Conservation (phyloP, 2,329 filamentous ascomycete genomes). For the Fusarium acutatum region DNA sequence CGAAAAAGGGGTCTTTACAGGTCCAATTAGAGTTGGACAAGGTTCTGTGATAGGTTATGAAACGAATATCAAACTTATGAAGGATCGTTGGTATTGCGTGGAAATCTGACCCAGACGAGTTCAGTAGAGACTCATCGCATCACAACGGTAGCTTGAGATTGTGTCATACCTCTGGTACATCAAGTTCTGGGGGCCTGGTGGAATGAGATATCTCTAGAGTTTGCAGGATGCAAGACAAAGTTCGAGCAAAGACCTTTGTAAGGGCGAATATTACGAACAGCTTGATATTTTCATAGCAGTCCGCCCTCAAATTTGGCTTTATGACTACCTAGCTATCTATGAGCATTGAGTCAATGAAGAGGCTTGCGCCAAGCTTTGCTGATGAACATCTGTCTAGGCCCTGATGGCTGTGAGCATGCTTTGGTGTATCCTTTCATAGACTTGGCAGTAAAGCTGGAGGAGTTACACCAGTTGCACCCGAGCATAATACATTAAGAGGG, state of each 20-base stretch:
- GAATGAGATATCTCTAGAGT: background rate
- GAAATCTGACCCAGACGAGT: background rate
- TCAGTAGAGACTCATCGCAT: background rate
- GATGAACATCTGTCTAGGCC: background rate
- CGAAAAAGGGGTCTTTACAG: slow-evolving; percentile 10
- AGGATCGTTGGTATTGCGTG: background rate
- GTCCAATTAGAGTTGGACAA: slow-evolving; percentile 4
- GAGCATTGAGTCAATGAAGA: background rate
- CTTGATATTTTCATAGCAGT: background rate
- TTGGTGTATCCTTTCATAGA: background rate
- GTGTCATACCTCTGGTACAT: background rate
- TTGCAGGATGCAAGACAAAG: too few species aligned
- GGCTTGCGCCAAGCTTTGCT: background rate
- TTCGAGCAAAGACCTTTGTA: background rate
- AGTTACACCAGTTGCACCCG: background rate
- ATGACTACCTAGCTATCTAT: background rate
- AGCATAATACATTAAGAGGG: too few species aligned
- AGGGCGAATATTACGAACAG: background rate
- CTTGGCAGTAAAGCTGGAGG: background rate
- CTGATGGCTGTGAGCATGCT: background rate
- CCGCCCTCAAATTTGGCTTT: background rate
- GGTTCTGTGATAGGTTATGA: slow-evolving; percentile 22
- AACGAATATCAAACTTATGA: slow-evolving; percentile 11
- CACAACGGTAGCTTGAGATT: background rate
- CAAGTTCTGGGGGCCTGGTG: background rate